A percentile compares a stretch with the other conserved stretches of the same genome.
These are phyloP conservation scores for Erythrophleum ivorense DNA, from an alignment of 331 rosid genomes.

Conservation along the genomic window DNA sequence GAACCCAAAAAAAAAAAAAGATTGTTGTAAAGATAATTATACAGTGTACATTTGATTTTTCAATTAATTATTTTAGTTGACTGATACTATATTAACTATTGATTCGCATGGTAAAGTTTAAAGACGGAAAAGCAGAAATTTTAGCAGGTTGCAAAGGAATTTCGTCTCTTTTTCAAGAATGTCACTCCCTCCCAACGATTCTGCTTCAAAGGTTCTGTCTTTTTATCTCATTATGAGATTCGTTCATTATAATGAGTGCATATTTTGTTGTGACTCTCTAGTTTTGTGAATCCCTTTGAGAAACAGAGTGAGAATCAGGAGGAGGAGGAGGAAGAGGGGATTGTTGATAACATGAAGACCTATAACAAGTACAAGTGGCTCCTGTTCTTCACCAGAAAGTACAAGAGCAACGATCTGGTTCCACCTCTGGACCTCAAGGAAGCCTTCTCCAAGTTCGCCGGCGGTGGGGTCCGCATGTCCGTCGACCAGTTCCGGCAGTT, in stretches of 20 bases:
- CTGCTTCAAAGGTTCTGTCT: slow-evolving; percentile 39
- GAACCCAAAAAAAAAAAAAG: not conserved
- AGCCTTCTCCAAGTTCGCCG: slow-evolving; percentile 41
- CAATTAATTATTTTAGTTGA: not conserved
- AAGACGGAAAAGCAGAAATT: not conserved
- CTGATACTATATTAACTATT: not conserved
- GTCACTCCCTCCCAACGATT: not conserved
- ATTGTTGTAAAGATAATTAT: not conserved
- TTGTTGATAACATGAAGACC: slow-evolving; percentile 46
- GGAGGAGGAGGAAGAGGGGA: not conserved
- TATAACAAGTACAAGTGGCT: slow-evolving; percentile 48
- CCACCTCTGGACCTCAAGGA: slow-evolving; percentile 54
- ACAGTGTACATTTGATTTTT: not conserved
- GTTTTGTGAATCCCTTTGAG: slow-evolving; percentile 11
- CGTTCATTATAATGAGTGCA: slow-evolving; percentile 34
- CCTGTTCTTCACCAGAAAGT: slow-evolving; percentile 49
- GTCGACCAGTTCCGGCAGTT: slow-evolving; percentile 38
- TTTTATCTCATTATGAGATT: not conserved
- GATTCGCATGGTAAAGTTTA: not conserved
- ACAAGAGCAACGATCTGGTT: slow-evolving; percentile 38
- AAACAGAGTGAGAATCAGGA: not conserved
- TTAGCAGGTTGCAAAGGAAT: not conserved
- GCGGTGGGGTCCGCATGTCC: slow-evolving; percentile 41
- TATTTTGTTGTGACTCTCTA: slow-evolving; percentile 11
- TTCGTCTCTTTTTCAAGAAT: not conserved